Evolutionary conservation across 192 early-diverging fungal species (phyloP).

Genomic region (Spizellomyces punctatus): DNA sequence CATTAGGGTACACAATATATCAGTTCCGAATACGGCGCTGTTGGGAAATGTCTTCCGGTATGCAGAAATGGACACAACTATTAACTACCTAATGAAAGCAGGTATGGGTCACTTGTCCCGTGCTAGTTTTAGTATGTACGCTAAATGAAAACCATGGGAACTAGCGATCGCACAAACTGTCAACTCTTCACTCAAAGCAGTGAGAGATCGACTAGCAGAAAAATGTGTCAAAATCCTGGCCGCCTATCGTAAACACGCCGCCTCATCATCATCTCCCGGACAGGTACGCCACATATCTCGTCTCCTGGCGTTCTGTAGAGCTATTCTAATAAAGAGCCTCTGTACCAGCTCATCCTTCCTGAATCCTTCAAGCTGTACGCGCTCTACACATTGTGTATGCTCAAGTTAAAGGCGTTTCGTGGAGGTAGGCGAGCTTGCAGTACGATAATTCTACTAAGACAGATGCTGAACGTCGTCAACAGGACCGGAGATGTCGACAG

Average conservation of each 20-base stretch:
- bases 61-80: slow-evolving; percentile 90
- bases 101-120: slow-evolving; percentile 41
- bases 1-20: slow-evolving; percentile 90
- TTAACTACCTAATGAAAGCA: slow-evolving; percentile 83
- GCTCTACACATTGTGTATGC: slow-evolving; percentile 78
- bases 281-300: slow-evolving; percentile 44
- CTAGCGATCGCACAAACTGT: slow-evolving; percentile 74
- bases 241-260: slow-evolving; percentile 90
- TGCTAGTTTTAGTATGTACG: neutral
- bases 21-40: slow-evolving; percentile 71
- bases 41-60: slow-evolving; percentile 84
- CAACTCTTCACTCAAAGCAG: slow-evolving; percentile 67
- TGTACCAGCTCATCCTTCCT: slow-evolving; percentile 81
- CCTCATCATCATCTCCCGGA: slow-evolving; percentile 81
- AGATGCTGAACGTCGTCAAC: slow-evolving; percentile 15
- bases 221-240: slow-evolving; percentile 87
- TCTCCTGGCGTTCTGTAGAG: neutral
- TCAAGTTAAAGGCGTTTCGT: slow-evolving; percentile 84
- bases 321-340: too few relatives aligned
- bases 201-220: slow-evolving; percentile 83
- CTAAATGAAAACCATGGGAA: neutral
- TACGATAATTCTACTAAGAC: neutral
- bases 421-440: slow-evolving; percentile 45
- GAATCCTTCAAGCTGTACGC: slow-evolving; percentile 95
- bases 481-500: slow-evolving; percentile 73